A percentile compares a stretch with the other conserved stretches of the same genome.
Evolutionary conservation across 768 basidiomycete species (phyloP).

Genomic region (Mycena galopus): DNA sequence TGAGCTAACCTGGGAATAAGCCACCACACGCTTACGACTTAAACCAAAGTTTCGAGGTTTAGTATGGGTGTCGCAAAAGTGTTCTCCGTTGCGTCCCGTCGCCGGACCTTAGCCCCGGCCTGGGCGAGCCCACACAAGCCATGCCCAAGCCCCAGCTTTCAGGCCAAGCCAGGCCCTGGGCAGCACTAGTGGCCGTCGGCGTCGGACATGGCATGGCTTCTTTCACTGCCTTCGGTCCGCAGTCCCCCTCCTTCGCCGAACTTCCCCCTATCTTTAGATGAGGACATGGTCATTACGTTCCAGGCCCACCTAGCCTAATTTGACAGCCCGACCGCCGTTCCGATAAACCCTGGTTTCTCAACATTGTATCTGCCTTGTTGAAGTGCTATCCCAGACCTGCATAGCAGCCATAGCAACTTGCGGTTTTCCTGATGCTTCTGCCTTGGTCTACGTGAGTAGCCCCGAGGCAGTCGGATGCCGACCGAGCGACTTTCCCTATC

Average conservation of each 20-base stretch:
- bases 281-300: slow-evolving; percentile 15
- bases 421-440: too few relatives aligned
- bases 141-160: background rate
- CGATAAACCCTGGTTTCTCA: slow-evolving; percentile 16
- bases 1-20: too few relatives aligned
- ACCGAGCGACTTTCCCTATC: slow-evolving; percentile 12
- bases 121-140: background rate
- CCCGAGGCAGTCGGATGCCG: slow-evolving; percentile 9
- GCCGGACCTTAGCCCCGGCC: background rate
- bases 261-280: slow-evolving; percentile 16
- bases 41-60: too few relatives aligned
- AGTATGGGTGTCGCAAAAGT: too few relatives aligned
- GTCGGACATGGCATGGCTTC: background rate
- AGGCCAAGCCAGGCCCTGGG: too few relatives aligned
- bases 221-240: slow-evolving; percentile 11
- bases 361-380: slow-evolving; percentile 10
- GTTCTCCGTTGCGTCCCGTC: too few relatives aligned
- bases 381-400: too few relatives aligned
- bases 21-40: too few relatives aligned
- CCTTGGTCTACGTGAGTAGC: slow-evolving; percentile 13
- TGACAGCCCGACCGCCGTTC: slow-evolving; percentile 10
- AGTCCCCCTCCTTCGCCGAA: slow-evolving; percentile 13
- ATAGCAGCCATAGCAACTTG: too few relatives aligned
- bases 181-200: slow-evolving; percentile 3
- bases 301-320: slow-evolving; percentile 11